phyloP scores from a whole-genome alignment of 83 land plant species.

The Picea engelmannii region DNA sequence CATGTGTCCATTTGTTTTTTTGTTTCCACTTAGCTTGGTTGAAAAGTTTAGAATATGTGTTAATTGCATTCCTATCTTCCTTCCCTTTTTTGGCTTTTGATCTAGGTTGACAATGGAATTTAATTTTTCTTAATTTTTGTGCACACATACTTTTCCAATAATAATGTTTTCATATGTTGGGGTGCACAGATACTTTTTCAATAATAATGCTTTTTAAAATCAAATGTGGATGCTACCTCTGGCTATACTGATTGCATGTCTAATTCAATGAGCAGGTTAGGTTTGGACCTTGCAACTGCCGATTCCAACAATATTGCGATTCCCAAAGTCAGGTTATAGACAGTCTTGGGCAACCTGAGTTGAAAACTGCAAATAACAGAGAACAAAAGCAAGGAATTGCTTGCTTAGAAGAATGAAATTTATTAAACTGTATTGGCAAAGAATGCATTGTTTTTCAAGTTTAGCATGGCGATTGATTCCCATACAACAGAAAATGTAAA shows the following conservation, averaged over 20 bases:
- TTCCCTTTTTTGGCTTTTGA: background rate
- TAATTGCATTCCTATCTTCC: background rate
- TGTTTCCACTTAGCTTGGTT: background rate
- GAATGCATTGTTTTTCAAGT: too few species aligned
- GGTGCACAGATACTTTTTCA: background rate
- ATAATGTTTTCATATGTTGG: background rate
- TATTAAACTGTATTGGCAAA: too few species aligned
- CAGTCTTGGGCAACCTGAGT: background rate
- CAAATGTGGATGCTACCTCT: background rate
- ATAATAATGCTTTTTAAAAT: background rate
- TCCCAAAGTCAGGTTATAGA: slow-evolving; percentile 42
- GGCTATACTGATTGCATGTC: background rate
- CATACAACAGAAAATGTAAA: too few species aligned
- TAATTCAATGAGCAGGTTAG: slow-evolving; percentile 33
- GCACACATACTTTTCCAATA: background rate
- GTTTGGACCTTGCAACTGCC: slow-evolving; percentile 68
- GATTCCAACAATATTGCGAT: slow-evolving; percentile 72
- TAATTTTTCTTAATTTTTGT: background rate
- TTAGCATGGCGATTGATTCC: too few species aligned
- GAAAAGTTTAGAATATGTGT: background rate
- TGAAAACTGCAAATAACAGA: background rate
- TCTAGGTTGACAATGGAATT: background rate
- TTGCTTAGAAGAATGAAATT: too few species aligned
- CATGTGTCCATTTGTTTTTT: background rate
- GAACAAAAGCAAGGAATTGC: too few species aligned